Percentiles rank a stretch among this genome's conserved stretches.
Evolutionary conservation across 2,329 filamentous ascomycete species (phyloP).

Genomic region (Sphaerulina vaccinii): DNA sequence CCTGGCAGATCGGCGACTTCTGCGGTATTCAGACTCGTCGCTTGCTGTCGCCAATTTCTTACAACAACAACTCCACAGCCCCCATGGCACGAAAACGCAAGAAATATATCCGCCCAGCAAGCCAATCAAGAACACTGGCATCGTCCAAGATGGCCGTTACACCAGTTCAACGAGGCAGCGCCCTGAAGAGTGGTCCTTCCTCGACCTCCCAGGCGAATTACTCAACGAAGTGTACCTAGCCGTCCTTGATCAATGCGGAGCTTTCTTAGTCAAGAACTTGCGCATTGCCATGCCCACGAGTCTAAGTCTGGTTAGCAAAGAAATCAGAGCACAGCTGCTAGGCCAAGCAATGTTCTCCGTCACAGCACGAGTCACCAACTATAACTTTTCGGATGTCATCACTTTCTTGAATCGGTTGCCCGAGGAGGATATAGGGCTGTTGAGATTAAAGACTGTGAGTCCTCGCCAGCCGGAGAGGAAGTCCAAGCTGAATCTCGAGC

Average conservation of each 20-base stretch:
- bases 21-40: too few species aligned
- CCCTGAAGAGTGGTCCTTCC: not conserved
- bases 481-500: not conserved
- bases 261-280: not conserved
- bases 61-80: too few species aligned
- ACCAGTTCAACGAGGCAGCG: too few species aligned
- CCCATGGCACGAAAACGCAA: too few species aligned
- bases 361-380: not conserved
- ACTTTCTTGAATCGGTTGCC: not conserved
- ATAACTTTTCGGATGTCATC: not conserved
- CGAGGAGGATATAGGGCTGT: not conserved
- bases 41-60: too few species aligned
- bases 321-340: not conserved
- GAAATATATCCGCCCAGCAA: too few species aligned
- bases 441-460: not conserved
- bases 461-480: not conserved
- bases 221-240: not conserved
- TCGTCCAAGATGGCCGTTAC: too few species aligned
- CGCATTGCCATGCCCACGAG: not conserved
- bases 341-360: not conserved
- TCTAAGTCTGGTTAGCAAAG: not conserved
- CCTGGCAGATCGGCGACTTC: too few species aligned
- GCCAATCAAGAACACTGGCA: too few species aligned
- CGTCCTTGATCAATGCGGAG: not conserved
- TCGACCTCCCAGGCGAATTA: conserved; percentile 1